Evolutionary conservation across 768 basidiomycete species (phyloP).

Genomic region (Pholiota molesta): DNA sequence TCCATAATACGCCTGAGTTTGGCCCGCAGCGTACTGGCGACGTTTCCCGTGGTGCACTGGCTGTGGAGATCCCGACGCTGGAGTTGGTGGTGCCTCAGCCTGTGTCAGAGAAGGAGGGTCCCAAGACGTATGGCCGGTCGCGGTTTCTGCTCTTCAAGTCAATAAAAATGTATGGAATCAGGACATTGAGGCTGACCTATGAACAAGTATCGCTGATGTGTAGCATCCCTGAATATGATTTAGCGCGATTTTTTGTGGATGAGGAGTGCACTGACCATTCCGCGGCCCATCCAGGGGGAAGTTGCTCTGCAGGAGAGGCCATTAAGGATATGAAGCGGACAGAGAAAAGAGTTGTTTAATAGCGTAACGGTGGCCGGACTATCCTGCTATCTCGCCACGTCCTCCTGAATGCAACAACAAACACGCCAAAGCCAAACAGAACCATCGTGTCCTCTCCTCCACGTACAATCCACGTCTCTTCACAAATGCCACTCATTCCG

Average conservation of each 20-base stretch:
- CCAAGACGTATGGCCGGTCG: conserved; percentile 88
- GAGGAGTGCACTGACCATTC: conserved; percentile 68
- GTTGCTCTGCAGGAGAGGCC: conserved; percentile 61
- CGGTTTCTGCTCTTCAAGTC: conserved; percentile 61
- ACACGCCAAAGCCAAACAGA: conserved; percentile 29
- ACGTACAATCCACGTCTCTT: conserved; percentile 4
- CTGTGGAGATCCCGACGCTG: conserved; percentile 49
- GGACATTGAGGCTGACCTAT: conserved; percentile 63
- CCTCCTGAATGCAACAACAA: conserved; percentile 23
- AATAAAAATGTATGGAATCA: conserved; percentile 18
- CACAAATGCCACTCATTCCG: too few relatives aligned
- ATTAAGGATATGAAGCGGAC: conserved; percentile 27
- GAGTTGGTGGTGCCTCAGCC: conserved; percentile 52
- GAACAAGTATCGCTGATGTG: conserved; percentile 83
- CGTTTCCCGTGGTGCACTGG: conserved; percentile 67
- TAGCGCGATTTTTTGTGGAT: conserved; percentile 16
- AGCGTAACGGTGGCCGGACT: conserved; percentile 23
- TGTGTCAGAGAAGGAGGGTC: conserved; percentile 62
- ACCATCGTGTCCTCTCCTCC: conserved; percentile 16
- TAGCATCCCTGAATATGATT: conserved; percentile 64
- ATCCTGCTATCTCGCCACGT: conserved; percentile 28
- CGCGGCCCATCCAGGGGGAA: conserved; percentile 92
- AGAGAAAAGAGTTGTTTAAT: conserved; percentile 19
- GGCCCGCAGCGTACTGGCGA: conserved; percentile 93
- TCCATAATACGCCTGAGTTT: conserved; percentile 88